Evolutionary conservation across 83 land plant genomes (phyloP), one percentile per base, ranked within the genome.

Genomic region (Isoetes engelmannii): DNA sequence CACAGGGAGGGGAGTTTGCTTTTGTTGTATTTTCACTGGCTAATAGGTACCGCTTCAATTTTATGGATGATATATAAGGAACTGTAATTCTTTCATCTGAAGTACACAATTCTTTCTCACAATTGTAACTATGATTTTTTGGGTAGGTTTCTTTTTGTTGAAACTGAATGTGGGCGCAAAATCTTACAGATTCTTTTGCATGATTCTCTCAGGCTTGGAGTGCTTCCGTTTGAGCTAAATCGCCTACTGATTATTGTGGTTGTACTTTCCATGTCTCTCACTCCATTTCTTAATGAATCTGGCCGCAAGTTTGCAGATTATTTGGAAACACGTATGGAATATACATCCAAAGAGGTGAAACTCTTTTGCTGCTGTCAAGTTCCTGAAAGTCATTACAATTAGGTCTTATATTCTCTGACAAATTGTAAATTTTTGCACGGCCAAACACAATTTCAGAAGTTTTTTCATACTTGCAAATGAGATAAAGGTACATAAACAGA

Each of bases 1-100:
- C 97, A n/a, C 97, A 94, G 81, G 99, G 99, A 60, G 99, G 99
- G 59, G 98, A 93, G 69, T 90, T 94, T 76, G 97, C 83, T 12
- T 94, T 94, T 72, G 99, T 94, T 6, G 99, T 94, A 37, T 90
- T 94, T 68, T 90, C 97, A 19, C 84, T 94, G 41, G 97, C 97
- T 57, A 94, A 91, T 80, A 86, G 98, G 98, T 85, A 28, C 63
- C 59, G 55, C 46, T 20, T 71, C 18, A 71, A 28, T 28, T 28
- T 28, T 28, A 28, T 28, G 8, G 17, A 12, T 12, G 15, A 51
- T 51, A 1, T 17, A 51, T 51, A 51, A 12, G 55, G 13, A 51
- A 12, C 1, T 51, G 55, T 51, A 0, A 28, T 28, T 28, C 37
- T 28, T 28, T 28, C 37, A 28, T 28, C 37, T 2, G 37, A 28